Evolutionary conservation across 805 yeast species (phyloP).

Genomic region (Suhomyces sp.): DNA sequence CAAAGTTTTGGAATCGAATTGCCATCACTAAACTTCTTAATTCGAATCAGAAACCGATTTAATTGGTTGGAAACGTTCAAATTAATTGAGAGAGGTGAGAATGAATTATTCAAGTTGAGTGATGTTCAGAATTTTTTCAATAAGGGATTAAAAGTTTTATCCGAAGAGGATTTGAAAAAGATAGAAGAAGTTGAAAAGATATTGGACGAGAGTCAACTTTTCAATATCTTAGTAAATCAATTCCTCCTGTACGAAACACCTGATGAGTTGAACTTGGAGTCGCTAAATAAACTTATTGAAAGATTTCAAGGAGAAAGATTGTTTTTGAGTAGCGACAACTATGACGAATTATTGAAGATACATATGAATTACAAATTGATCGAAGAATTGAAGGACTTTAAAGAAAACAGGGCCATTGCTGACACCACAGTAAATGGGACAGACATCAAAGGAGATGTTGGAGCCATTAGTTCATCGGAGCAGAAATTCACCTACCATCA

Average conservation of each 20-base stretch:
- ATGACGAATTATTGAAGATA: constrained; percentile 29
- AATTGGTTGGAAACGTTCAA: constrained; percentile 34
- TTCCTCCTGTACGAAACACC: constrained; percentile 20
- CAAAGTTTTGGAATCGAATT: constrained; percentile 57
- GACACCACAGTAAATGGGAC: too few relatives aligned
- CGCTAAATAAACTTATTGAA: constrained; percentile 25
- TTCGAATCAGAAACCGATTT: constrained; percentile 33
- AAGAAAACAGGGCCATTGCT: too few relatives aligned
- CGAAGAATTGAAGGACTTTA: constrained; percentile 6
- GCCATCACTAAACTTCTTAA: constrained; percentile 43
- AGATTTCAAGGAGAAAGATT: constrained; percentile 22
- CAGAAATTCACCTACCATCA: constrained; percentile 20
- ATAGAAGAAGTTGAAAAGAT: constrained; percentile 34
- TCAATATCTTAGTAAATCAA: constrained; percentile 17
- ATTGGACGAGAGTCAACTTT: constrained; percentile 23
- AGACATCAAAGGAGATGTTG: too few relatives aligned
- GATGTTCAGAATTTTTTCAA: constrained; percentile 29
- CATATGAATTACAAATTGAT: constrained; percentile 22
- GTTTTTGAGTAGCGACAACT: constrained; percentile 22
- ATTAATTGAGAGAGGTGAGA: constrained; percentile 39
- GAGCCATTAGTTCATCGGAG: constrained; percentile 1
- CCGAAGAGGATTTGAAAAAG: constrained; percentile 21
- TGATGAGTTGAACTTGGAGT: constrained; percentile 21
- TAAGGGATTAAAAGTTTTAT: constrained; percentile 27
- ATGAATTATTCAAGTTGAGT: constrained; percentile 32